Evolutionary conservation across 345 rosid genomes (phyloP).

Genomic region (Gossypium bickii): DNA sequence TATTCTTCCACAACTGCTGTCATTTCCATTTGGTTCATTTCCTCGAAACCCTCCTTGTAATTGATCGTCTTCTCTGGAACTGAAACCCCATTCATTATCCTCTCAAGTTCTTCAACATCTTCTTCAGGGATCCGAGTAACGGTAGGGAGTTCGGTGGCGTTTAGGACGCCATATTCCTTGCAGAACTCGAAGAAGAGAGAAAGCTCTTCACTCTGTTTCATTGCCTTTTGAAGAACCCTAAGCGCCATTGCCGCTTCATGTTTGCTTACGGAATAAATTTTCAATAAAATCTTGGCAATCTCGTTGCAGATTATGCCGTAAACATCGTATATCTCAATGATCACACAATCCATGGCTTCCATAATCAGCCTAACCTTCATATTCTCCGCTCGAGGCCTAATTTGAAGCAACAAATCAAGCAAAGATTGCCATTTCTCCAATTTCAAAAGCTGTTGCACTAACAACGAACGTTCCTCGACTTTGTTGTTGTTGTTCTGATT

Average conservation of each 20-base stretch:
- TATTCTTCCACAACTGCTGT: conserved; percentile 16
- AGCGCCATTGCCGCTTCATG: conserved; percentile 47
- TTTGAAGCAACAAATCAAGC: conserved; percentile 56
- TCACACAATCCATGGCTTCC: conserved; percentile 77
- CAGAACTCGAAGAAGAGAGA: conserved; percentile 44
- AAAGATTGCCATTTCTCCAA: conserved; percentile 47
- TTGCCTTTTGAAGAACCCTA: conserved; percentile 47
- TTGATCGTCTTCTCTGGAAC: conserved; percentile 9
- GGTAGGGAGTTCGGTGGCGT: conserved; percentile 44
- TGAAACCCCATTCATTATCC: conserved; percentile 33
- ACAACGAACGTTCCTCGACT: conserved; percentile 24
- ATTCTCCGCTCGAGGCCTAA: conserved; percentile 45
- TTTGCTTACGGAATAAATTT: conserved; percentile 32
- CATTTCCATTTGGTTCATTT: conserved; percentile 10
- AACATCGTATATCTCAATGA: conserved; percentile 54
- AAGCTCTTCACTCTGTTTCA: conserved; percentile 44
- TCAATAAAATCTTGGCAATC: conserved; percentile 40
- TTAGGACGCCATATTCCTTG: conserved; percentile 43
- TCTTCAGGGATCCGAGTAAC: conserved; percentile 41
- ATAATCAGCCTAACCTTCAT: conserved; percentile 45
- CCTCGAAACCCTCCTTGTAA: not conserved
- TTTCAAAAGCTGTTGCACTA: conserved; percentile 36
- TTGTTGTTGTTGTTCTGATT: not conserved
- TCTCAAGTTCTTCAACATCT: conserved; percentile 46
- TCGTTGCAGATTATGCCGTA: conserved; percentile 55